Percentiles rank a stretch among this genome's conserved stretches.
Conservation (phyloP, 2,329 filamentous ascomycete genomes). For the Pochonia chlamydosporia region DNA sequence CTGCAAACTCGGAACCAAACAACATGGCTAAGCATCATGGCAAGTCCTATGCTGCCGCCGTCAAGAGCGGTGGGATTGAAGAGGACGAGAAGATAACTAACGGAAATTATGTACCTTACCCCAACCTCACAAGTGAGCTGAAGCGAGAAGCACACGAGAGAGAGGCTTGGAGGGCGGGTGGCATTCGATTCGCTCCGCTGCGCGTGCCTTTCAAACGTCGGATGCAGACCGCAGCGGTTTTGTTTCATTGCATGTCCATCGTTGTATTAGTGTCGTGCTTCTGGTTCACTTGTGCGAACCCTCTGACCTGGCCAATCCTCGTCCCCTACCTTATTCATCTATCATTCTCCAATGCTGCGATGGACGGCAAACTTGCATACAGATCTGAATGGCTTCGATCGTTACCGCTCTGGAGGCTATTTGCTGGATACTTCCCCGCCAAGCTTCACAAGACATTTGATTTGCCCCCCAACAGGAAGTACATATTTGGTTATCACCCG, state of each 20-base stretch:
- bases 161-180: slow-evolving; percentile 31
- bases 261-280: slow-evolving; percentile 70
- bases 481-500: slow-evolving; percentile 95
- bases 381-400: slow-evolving; percentile 71
- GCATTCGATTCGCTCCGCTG: slow-evolving; percentile 80
- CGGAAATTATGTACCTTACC: slow-evolving; percentile 18
- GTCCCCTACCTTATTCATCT: slow-evolving; percentile 78
- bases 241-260: slow-evolving; percentile 68
- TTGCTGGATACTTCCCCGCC: slow-evolving; percentile 89
- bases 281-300: slow-evolving; percentile 87
- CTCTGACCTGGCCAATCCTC: slow-evolving; percentile 78
- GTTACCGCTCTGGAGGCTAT: slow-evolving; percentile 76
- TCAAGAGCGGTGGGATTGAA: neutral
- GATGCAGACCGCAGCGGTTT: slow-evolving; percentile 71
- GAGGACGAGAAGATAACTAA: neutral
- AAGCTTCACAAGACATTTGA: slow-evolving; percentile 77
- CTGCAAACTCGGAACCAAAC: neutral
- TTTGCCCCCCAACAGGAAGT: slow-evolving; percentile 77
- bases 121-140: slow-evolving; percentile 18
- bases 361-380: slow-evolving; percentile 67
- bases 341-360: slow-evolving; percentile 70
- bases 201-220: slow-evolving; percentile 66
- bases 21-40: neutral
- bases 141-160: slow-evolving; percentile 17
- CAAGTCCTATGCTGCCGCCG: neutral